Base-by-base conservation (phyloP, 495 filamentous ascomycete genomes). In the Aspergillus hancockii region DNA sequence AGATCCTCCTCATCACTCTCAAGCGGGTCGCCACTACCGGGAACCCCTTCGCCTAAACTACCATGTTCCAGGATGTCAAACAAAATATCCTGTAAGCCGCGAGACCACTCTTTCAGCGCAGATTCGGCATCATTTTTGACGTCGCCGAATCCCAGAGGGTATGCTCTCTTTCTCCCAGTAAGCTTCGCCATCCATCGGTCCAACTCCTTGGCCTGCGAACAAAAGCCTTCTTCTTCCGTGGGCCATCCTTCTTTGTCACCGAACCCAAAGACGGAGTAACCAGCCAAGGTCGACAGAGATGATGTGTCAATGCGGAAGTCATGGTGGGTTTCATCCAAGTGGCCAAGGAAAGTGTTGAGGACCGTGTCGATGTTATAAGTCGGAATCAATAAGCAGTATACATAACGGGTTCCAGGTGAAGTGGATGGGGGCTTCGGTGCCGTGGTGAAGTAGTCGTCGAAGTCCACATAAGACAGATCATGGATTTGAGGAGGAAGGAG, bases 151-250 rank as follows among this genome's bases (percentile, higher is more conserved):
- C 93, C 93, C 3, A 98, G 73, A 2, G 93, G 94, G 64, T 87
- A 97, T 0, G 91, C 88, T 53, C 88, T 72, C 71, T 90, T 94
- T 60, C 85, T 81, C 3, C 85, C 89, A 0, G 91, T 96, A 55
- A 98, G 77, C 64, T 88, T 94, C 34, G 93, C 93, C 86, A 98
- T 89, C 94, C 93, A 98, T 67, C 87, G 93, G 65, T 98, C 93
- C 1, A 94, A 79, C 54, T 94, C 86, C 65, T 85, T 87, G 0
- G 93, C 93, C 67, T 98, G 92, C 31, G 88, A 90, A 67, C 93
- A 97, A 71, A 90, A 98, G 0, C 93, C 93, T 62, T 95, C 90
- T 55, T 89, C 87, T 65, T 93, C 91, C 0, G 87, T 90, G 2
- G 91, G 90, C 93, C 93, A 98, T 46, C 88, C 91, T 68, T 93